These are phyloP conservation scores for Stentor roeselii DNA, from an alignment of 73 alveolate species.

Conservation along the genomic window DNA sequence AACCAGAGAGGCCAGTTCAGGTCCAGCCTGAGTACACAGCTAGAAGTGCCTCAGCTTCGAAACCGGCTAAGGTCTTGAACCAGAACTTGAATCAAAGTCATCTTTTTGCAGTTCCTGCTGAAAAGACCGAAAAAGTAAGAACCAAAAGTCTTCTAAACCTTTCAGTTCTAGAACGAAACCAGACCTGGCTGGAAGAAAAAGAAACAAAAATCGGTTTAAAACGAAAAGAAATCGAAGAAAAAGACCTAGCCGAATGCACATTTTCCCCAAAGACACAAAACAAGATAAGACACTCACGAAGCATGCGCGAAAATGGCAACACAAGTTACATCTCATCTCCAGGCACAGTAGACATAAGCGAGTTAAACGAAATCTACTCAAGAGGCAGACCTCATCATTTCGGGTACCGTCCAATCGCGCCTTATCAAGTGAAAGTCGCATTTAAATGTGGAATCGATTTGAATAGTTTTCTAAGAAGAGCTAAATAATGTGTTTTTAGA, in stretches of 20 bases:
- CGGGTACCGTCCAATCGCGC: not conserved
- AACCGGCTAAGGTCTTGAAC: too few relatives aligned
- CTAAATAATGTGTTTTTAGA: not conserved
- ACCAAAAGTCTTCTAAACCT: not conserved
- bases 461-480: not conserved
- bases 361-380: not conserved
- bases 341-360: not conserved
- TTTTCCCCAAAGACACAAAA: not conserved
- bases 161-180: not conserved
- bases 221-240: not conserved
- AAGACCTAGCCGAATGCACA: conserved; percentile 11
- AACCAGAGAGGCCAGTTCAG: too few relatives aligned
- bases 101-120: conserved; percentile 10
- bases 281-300: not conserved
- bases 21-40: not conserved
- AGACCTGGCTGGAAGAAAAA: conserved; percentile 9
- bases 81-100: too few relatives aligned
- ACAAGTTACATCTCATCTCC: not conserved
- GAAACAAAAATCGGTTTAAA: not conserved
- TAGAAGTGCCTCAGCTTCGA: not conserved
- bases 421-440: not conserved
- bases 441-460: not conserved
- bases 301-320: not conserved
- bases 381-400: not conserved
- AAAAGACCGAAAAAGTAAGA: not conserved